Base-by-base conservation (phyloP, 1,139 yeast species). In the Sugiyamaella grinbergsii region DNA sequence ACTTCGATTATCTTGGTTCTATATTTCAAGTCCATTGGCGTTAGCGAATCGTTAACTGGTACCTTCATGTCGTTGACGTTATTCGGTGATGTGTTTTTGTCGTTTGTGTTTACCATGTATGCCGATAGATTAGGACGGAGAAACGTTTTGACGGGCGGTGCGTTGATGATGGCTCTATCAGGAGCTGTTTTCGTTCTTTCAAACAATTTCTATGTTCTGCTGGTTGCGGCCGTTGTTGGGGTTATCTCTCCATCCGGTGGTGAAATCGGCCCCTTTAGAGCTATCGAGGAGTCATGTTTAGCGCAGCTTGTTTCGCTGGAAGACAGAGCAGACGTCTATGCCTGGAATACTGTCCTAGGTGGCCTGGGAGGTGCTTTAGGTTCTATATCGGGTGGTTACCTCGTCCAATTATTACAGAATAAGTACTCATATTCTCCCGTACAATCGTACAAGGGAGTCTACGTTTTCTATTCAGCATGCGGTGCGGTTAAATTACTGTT, bases 181-280 rank as follows among this genome's bases (percentile, higher is more conserved):
- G 93, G 94, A 1, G 43, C 77, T 1, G 75, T 78, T 0, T 87
- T 87, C 66, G 77, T 82, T 11, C 65, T 67, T 13, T 68, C 69
- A 19, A 65, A 78, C 19, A 75, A 77, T 55, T 85, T 72, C 62
- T 61, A 66, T 52, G 54, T 82, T 1, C 68, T 87, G 42, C 68
- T 87, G 28, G 16, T 75, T 3, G 90, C 90, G 3, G 79, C 82
- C 1, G 71, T 73, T n/a, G 52, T 79, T 39, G 84, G 83, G 20
- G 76, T 87, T 7, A 83, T 87, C 4, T 85, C 94, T 1, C 93
- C 95, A 0, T 80, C 87, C 23, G 94, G 95, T 29, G 87, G 82
- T 58, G 95, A 87, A 62, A 85, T 90, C 0, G 95, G 95, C 0
- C 95, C 95, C 0, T 87, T 87, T 66, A 83, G 84, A 61, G 82